A percentile compares a stretch with the other conserved stretches of the same genome.
Evolutionary conservation across 352 stramenopile species (phyloP).

Genomic region (Achlya hypogyna): DNA sequence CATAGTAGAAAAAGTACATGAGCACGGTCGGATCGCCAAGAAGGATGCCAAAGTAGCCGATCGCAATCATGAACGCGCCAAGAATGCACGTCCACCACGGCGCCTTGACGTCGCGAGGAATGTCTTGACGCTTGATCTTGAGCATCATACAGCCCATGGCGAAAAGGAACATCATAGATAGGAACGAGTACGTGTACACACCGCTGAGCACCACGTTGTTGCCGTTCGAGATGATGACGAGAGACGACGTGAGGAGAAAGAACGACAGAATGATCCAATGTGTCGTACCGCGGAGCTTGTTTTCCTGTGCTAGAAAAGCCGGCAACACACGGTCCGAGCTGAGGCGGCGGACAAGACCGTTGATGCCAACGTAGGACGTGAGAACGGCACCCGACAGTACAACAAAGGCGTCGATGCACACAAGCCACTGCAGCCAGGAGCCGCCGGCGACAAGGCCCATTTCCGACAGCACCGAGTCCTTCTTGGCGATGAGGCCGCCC

Average conservation of each 20-base stretch:
- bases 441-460: constrained; percentile 54
- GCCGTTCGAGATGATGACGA: constrained; percentile 66
- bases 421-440: constrained; percentile 28
- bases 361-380: constrained; percentile 87
- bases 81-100: constrained; percentile 77
- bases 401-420: constrained; percentile 82
- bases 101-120: constrained; percentile 79
- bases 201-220: constrained; percentile 77
- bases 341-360: constrained; percentile 68
- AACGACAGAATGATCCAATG: constrained; percentile 79
- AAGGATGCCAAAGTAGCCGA: constrained; percentile 55
- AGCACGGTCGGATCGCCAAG: constrained; percentile 65
- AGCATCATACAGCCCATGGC: constrained; percentile 86
- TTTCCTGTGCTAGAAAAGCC: constrained; percentile 46
- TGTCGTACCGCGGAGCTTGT: constrained; percentile 67
- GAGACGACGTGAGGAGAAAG: constrained; percentile 54
- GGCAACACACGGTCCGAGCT: constrained; percentile 64
- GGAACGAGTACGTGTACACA: constrained; percentile 89
- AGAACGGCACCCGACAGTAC: constrained; percentile 80
- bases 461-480: constrained; percentile 62
- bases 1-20: constrained; percentile 77
- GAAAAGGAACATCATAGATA: constrained; percentile 88
- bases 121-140: constrained; percentile 86
- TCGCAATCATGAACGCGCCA: constrained; percentile 54
- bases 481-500: constrained; percentile 54